phyloP scores from a whole-genome alignment of 768 basidiomycete species.

The Termitomyces sp. region DNA sequence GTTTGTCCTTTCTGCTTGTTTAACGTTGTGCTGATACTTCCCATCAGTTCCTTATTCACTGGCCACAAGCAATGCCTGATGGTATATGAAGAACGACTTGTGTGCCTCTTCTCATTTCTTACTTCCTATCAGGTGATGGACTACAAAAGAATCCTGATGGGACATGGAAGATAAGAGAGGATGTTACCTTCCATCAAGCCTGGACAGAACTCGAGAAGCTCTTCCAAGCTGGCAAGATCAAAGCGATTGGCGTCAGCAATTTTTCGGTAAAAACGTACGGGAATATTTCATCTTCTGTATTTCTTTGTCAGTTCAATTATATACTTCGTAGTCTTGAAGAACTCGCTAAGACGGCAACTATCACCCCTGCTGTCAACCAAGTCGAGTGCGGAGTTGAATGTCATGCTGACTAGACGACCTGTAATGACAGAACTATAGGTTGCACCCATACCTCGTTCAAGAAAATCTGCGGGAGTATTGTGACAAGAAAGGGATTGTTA shows the following conservation, averaged over 20 bases:
- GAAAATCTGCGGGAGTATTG: conserved; percentile 41
- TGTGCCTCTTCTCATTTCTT: not conserved
- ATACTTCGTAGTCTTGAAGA: conserved; percentile 25
- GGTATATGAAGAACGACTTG: conserved; percentile 18
- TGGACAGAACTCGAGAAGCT: conserved; percentile 34
- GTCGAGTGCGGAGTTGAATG: conserved; percentile 29
- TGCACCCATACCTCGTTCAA: conserved; percentile 49
- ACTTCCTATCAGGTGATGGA: not conserved
- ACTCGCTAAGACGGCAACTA: conserved; percentile 33
- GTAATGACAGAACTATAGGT: conserved; percentile 16
- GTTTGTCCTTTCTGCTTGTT: not conserved
- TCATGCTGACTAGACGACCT: not conserved
- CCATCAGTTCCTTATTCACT: conserved; percentile 45
- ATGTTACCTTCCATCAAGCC: conserved; percentile 31
- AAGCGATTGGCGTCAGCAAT: conserved; percentile 54
- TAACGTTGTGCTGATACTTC: not conserved
- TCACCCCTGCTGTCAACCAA: conserved; percentile 43
- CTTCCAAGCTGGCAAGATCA: conserved; percentile 37
- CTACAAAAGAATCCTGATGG: conserved; percentile 24
- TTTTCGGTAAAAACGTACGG: conserved; percentile 51
- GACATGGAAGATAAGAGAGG: conserved; percentile 23
- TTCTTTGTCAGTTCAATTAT: not conserved
- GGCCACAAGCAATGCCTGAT: conserved; percentile 33
- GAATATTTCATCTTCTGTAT: not conserved
- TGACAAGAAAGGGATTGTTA: conserved; percentile 38